Conservation (phyloP, 805 yeast species). For the Spathaspora sp. region DNA sequence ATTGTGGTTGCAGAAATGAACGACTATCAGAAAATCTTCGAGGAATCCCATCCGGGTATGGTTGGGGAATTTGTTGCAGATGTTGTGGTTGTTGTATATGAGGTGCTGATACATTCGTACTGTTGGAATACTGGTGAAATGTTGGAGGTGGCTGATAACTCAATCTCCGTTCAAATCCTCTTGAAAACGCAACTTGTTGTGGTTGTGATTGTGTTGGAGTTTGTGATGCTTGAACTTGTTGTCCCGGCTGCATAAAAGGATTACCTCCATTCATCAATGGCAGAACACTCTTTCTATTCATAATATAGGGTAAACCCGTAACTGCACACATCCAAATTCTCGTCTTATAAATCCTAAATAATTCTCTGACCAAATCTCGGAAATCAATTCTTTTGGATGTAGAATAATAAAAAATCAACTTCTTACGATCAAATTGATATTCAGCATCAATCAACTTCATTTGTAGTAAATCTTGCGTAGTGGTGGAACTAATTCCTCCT, state of each 20-base stretch:
- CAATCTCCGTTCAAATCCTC: conserved; percentile 4
- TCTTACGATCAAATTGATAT: conserved; percentile 78
- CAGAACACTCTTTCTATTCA: conserved; percentile 4
- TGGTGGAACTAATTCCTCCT: background rate
- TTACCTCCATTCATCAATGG: background rate
- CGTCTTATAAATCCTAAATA: conserved; percentile 73
- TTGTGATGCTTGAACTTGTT: background rate
- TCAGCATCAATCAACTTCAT: conserved; percentile 71
- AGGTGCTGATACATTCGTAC: background rate
- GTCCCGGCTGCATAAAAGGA: background rate
- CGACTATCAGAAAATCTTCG: conserved; percentile 3
- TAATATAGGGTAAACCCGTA: conserved; percentile 31
- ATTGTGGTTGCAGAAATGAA: background rate
- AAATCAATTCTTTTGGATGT: conserved; percentile 65
- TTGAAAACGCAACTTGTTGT: conserved; percentile 1
- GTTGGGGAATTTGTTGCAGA: conserved; percentile 1
- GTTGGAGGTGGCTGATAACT: conserved; percentile 5
- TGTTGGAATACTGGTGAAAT: background rate
- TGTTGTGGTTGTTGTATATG: conserved; percentile 2
- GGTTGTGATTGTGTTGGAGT: conserved; percentile 1
- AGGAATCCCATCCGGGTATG: conserved; percentile 1
- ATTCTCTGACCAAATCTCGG: conserved; percentile 66
- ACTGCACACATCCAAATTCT: conserved; percentile 85
- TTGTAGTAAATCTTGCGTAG: conserved; percentile 25
- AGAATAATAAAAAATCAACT: conserved; percentile 67